Base-by-base conservation (phyloP, 768 basidiomycete species). In the Termitomyces sp. region DNA sequence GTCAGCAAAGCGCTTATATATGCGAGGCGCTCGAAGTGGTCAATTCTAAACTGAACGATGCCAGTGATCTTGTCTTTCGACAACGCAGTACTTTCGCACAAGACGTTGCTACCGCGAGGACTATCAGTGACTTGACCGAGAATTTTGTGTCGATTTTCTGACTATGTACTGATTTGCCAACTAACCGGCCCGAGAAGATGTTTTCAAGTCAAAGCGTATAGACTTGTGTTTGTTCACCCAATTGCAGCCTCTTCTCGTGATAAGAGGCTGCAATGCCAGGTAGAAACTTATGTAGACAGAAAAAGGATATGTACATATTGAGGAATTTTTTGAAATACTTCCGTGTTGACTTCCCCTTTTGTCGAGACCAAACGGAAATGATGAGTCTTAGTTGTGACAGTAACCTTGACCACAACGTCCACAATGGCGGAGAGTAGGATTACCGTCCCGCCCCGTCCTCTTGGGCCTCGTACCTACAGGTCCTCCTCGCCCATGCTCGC, bases 381-480 rank as follows among this genome's bases (percentile, higher is more conserved):
- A 68, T 68, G 62, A 42, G 43, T 35, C 46, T 43, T 48, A 36
- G 50, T 57, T 58, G 61, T 65, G 64, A 61, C 62, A 62, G 63
- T 66, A 61, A 60, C 65, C 64, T 64, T 67, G 65, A 67, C 69
- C 65, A 68, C 68, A 64, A 65, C 66, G 61, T 58, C 59, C 51
- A 61, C 63, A 42, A 63, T 61, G 59, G 69, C 64, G 65, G 68
- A 69, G 55, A 62, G 63, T 54, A 64, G 57, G 56, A 32, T 58
- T 33, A 57, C 68, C 53, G 60, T 58, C 46, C 30, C 30, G 30
- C 64, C 62, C 47, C 76, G 81, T 54, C 83, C 83, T 42, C 69
- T 75, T 56, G 84, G 84, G 28, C 84, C 84, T 45, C 80, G 83
- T 33, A 74, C 64, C 14, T 62, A 71, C 45, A 76, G 80, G 35